phyloP scores from a whole-genome alignment of 2,329 filamentous ascomycete genomes.

The Didymella lethalis region DNA sequence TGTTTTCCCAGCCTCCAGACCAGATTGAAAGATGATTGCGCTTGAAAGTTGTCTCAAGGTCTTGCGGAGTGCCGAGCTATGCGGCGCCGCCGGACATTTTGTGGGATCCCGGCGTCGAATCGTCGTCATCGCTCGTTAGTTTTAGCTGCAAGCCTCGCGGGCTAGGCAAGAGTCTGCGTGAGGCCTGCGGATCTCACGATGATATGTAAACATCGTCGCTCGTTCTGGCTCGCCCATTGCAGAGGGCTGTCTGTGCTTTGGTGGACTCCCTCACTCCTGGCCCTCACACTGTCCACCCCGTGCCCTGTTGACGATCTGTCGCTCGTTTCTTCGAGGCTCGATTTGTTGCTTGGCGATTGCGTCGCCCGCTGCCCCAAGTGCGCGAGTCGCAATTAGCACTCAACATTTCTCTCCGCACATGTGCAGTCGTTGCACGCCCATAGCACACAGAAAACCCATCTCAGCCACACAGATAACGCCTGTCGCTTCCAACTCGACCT shows the following conservation, averaged over 20 bases:
- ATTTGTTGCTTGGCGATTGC: conserved; percentile 23
- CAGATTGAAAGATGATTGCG: conserved; percentile 2
- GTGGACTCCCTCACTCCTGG: conserved; percentile 14
- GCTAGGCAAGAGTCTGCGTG: conserved; percentile 21
- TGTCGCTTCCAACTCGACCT: not conserved
- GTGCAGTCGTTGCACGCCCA: conserved; percentile 13
- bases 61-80: conserved; percentile 10
- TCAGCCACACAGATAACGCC: not conserved
- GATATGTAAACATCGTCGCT: conserved; percentile 7
- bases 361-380: conserved; percentile 19
- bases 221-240: conserved; percentile 6
- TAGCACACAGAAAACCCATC: not conserved
- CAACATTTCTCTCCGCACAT: conserved; percentile 16
- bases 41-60: conserved; percentile 11
- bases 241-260: conserved; percentile 12
- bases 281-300: conserved; percentile 14
- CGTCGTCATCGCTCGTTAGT: conserved; percentile 18
- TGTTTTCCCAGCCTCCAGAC: conserved; percentile 2
- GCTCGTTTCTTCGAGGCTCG: conserved; percentile 21
- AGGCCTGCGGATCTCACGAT: conserved; percentile 14
- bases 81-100: conserved; percentile 13
- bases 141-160: conserved; percentile 16
- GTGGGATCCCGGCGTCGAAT: conserved; percentile 7
- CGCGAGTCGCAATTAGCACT: conserved; percentile 21
- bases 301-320: conserved; percentile 20